phyloP scores from a whole-genome alignment of 139 green algal genomes.

The Volvox reticuliferus region DNA sequence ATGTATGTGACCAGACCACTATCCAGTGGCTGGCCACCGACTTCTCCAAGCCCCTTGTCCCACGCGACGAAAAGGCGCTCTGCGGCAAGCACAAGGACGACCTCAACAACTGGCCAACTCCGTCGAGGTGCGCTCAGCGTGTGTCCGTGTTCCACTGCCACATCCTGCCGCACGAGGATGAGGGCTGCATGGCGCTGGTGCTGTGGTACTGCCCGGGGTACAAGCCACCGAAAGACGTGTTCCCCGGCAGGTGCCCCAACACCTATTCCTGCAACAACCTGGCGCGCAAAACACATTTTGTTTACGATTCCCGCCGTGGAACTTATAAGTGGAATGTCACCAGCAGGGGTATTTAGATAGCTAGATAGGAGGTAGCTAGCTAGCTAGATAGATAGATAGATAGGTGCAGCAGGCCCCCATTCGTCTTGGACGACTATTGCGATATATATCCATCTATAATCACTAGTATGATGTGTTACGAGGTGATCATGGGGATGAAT shows the following conservation, averaged over 20 bases:
- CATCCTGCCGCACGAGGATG: constrained; percentile 32
- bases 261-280: neutral
- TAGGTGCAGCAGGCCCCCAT: no score
- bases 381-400: no score
- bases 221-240: neutral
- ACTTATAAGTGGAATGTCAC: no score
- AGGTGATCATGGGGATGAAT: no score
- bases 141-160: constrained; percentile 25
- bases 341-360: no score
- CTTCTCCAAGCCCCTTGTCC: neutral
- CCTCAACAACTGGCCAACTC: neutral
- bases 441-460: no score
- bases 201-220: neutral
- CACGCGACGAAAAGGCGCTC: neutral
- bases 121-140: neutral
- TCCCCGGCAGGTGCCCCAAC: neutral
- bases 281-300: no score
- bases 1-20: neutral
- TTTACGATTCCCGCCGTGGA: no score
- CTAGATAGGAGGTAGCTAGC: no score
- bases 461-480: no score
- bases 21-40: constrained; percentile 10
- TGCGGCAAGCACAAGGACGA: neutral
- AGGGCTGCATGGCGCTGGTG: constrained; percentile 45
- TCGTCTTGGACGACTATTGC: no score